Evolutionary conservation across 148 eudicot genomes (phyloP).

Genomic region (Polygonum aviculare): DNA sequence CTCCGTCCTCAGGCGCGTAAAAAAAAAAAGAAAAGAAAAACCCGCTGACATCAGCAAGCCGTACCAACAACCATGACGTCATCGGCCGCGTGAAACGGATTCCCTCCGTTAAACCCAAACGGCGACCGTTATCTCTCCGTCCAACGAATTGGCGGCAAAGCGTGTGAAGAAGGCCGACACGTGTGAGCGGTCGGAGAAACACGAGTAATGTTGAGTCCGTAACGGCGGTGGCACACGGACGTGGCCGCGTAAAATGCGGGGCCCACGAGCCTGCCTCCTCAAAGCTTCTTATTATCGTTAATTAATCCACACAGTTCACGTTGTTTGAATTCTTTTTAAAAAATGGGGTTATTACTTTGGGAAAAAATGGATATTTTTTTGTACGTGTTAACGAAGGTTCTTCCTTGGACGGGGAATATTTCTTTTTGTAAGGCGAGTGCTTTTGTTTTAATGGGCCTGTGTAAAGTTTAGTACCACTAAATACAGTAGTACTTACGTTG

Average conservation of each 20-base stretch:
- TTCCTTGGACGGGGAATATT: not conserved
- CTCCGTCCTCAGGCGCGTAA: not conserved
- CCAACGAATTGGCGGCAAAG: not conserved
- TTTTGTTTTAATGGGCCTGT: no score
- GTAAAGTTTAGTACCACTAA: no score
- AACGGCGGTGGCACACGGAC: not conserved
- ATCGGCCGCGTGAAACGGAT: conserved; percentile 1
- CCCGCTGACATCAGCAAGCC: not conserved
- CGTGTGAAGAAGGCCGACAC: not conserved
- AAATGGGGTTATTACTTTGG: not conserved
- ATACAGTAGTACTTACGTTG: no score
- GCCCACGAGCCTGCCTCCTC: not conserved
- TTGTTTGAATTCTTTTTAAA: not conserved
- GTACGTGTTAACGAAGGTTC: not conserved
- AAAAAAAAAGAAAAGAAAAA: not conserved
- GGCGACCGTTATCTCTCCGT: not conserved
- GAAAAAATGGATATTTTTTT: no score
- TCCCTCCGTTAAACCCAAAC: not conserved
- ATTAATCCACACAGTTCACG: not conserved
- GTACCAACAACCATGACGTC: not conserved
- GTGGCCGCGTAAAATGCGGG: not conserved
- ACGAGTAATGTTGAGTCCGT: not conserved
- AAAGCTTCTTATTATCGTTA: not conserved
- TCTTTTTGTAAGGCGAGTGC: no score
- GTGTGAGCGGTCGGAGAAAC: not conserved